Base-by-base conservation (phyloP, 2,329 filamentous ascomycete species). In the Phoma sp. region DNA sequence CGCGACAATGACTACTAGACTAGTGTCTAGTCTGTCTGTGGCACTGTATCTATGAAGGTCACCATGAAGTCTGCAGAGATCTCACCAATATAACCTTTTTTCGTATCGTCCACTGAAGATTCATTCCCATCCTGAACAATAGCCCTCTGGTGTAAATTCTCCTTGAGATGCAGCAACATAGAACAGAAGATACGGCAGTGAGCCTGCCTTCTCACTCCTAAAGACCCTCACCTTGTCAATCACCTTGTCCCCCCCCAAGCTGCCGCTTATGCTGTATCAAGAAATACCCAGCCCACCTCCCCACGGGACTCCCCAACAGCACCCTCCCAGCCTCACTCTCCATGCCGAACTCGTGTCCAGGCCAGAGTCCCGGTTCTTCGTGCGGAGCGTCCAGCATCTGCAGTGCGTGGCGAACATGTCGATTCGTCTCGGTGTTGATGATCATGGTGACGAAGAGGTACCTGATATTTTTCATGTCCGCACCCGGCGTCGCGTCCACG, bases 241-340 rank as follows among this genome's bases (percentile, higher is more conserved):
- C 9, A 13, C 49, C 27, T 44, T 60, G 19, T 40, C 52, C 6
- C 59, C 59, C 59, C 1, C 51, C 55, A 6, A 64, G 31, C 32
- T 58, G 61, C 4, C 54, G 19, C 32, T 62, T 64, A 25, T 60
- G 57, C 38, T 62, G 59, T 43, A 61, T 55, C 5, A 62, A 32
- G 17, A 62, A 58, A 10, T 61, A 62, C 3, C 59, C 59, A 15
- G 57, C 55, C 61, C 59, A 62, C 2, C 61, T 27, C 0, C 61
- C 61, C 32, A 62, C 59, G 2, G 51, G 57, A 29, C 36, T 40
- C 77, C 62, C 63, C 12, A 67, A 33, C 21, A 67, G 27, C 3
- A 58, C 60, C 19, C 55, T 44, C 2, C 62, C 63, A 6, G 40
- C 58, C n/a, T 62, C 55, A 4, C 43, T 55, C 0, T 61, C 45